phyloP scores from a whole-genome alignment of 139 green algal genomes.

The Coelastrella sp. region DNA sequence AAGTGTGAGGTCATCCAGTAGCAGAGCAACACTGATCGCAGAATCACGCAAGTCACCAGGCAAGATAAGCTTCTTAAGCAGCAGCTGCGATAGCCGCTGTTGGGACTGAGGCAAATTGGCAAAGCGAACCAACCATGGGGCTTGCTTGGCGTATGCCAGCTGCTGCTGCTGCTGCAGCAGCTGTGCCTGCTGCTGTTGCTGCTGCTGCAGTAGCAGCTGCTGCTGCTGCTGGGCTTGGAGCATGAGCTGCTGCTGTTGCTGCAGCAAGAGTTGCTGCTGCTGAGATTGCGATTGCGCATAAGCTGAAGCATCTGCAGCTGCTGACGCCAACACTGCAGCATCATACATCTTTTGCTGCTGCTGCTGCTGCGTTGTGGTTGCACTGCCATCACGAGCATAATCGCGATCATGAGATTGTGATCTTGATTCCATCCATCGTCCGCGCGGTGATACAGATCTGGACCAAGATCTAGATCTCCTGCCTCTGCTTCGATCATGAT shows the following conservation, averaged over 20 bases:
- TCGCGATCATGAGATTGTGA: background rate
- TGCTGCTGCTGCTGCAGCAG: slow-evolving; percentile 10
- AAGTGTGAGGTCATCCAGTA: background rate
- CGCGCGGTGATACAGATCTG: background rate
- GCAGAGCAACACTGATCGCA: background rate
- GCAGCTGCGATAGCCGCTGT: background rate
- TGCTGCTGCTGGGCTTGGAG: slow-evolving; percentile 3
- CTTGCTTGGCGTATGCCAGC: background rate
- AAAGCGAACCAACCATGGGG: background rate
- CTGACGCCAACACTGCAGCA: background rate
- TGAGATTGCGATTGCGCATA: background rate
- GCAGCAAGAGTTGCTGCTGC: slow-evolving; percentile 5
- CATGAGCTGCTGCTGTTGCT: background rate
- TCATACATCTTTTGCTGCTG: background rate
- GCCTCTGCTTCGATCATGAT: too few relatives aligned
- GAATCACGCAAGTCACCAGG: background rate
- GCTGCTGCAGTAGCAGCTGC: background rate
- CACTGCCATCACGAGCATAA: background rate
- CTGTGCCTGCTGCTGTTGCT: background rate
- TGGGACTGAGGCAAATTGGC: background rate
- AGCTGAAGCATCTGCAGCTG: slow-evolving; percentile 6
- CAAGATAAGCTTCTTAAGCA: background rate
- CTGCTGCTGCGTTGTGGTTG: background rate
- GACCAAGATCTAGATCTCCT: background rate
- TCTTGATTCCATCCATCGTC: background rate